Conservation (phyloP, 2,329 filamentous ascomycete species). For the Colletotrichum spinosum region DNA sequence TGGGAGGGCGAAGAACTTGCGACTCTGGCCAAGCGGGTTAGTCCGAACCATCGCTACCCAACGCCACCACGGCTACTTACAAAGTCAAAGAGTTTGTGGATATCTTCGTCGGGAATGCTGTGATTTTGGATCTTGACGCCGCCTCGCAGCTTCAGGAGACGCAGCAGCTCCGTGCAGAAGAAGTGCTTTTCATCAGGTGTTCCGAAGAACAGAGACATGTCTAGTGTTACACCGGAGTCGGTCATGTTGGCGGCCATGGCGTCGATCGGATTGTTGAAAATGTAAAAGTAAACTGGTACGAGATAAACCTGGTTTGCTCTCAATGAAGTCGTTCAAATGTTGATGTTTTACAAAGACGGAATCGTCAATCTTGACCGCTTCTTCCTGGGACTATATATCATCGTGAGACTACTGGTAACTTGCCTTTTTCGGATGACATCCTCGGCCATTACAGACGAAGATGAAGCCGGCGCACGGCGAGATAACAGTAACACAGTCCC, state of each 20-base stretch:
- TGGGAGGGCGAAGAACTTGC: constrained; percentile 39
- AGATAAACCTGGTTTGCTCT: no score
- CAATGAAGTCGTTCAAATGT: no score
- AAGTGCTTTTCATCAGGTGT: constrained; percentile 40
- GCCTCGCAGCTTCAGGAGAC: constrained; percentile 36
- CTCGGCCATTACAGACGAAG: no score
- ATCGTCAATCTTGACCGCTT: no score
- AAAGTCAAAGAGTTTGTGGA: constrained; percentile 40
- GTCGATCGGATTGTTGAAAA: background rate
- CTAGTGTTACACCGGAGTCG: constrained; percentile 36
- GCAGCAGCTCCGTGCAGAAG: constrained; percentile 42
- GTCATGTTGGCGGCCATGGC: background rate
- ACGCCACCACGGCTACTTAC: constrained; percentile 5
- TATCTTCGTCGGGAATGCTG: constrained; percentile 40
- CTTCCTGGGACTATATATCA: no score
- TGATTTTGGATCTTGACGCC: constrained; percentile 44
- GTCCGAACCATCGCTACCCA: fast-evolving
- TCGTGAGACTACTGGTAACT: no score
- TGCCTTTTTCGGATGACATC: no score
- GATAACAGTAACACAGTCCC: no score
- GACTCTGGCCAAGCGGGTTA: background rate
- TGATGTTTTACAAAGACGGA: no score
- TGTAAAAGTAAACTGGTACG: background rate
- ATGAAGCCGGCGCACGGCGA: no score
- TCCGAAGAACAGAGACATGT: constrained; percentile 46